Percentiles rank a stretch among this genome's conserved stretches.
These are phyloP conservation scores for Exophiala xenobiotica DNA, from an alignment of 2,329 filamentous ascomycete genomes.

Conservation along the genomic window DNA sequence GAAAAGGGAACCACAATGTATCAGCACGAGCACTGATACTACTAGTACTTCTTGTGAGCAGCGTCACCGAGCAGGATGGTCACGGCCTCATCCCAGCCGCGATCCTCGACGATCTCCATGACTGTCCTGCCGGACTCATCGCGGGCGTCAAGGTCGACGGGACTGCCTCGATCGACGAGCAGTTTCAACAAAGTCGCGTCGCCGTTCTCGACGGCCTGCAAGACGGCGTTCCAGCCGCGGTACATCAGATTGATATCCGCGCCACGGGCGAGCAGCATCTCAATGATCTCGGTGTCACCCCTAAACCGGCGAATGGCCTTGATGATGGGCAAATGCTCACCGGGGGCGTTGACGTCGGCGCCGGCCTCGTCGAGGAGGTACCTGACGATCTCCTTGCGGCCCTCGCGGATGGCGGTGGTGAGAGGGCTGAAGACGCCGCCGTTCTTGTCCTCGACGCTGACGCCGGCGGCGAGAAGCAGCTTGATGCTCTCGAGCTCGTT, in stretches of 20 bases:
- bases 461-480: slow-evolving; percentile 62
- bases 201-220: slow-evolving; percentile 66
- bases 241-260: slow-evolving; percentile 69
- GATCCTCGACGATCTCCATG: slow-evolving; percentile 57
- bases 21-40: no score
- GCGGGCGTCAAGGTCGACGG: slow-evolving; percentile 42
- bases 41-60: not conserved
- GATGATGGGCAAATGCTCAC: slow-evolving; percentile 69
- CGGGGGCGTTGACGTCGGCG: slow-evolving; percentile 65
- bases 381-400: slow-evolving; percentile 59
- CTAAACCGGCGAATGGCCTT: slow-evolving; percentile 64
- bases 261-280: slow-evolving; percentile 62
- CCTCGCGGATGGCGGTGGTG: slow-evolving; percentile 66
- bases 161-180: slow-evolving; percentile 35
- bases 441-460: slow-evolving; percentile 69
- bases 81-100: slow-evolving; percentile 60
- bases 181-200: slow-evolving; percentile 56
- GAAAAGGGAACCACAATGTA: no score
- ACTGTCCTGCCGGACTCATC: slow-evolving; percentile 58
- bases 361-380: slow-evolving; percentile 62
- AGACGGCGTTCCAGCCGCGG: slow-evolving; percentile 64
- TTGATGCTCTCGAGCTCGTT: slow-evolving; percentile 67
- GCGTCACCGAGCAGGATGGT: slow-evolving; percentile 41
- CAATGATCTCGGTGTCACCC: slow-evolving; percentile 60
- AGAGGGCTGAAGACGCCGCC: slow-evolving; percentile 70